phyloP scores from a whole-genome alignment of 768 basidiomycete genomes.

The Mycena haematopus region DNA sequence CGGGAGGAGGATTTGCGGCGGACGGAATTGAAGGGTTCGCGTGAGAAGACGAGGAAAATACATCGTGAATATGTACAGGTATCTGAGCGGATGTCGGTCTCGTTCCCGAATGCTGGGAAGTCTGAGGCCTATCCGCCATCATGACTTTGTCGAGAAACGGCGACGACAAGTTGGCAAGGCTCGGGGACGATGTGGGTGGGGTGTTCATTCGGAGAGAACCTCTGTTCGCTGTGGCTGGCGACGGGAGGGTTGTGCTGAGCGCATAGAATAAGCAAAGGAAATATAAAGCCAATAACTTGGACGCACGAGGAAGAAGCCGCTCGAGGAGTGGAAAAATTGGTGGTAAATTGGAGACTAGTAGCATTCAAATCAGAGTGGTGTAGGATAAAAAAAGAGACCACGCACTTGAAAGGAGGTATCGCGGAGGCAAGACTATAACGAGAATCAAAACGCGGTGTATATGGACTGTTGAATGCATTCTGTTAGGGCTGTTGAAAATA shows the following conservation, averaged over 20 bases:
- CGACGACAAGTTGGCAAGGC: slow-evolving; percentile 48
- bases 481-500: slow-evolving; percentile 2
- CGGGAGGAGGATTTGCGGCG: slow-evolving; percentile 6
- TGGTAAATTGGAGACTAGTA: slow-evolving; percentile 12
- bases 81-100: slow-evolving; percentile 21
- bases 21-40: slow-evolving; percentile 8
- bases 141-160: slow-evolving; percentile 52
- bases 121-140: slow-evolving; percentile 36
- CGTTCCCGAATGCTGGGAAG: slow-evolving; percentile 20
- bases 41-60: slow-evolving; percentile 32
- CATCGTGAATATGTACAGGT: slow-evolving; percentile 35
- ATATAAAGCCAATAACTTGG: neutral
- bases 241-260: slow-evolving; percentile 28
- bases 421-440: slow-evolving; percentile 33
- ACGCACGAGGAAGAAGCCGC: slow-evolving; percentile 26
- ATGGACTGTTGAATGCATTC: slow-evolving; percentile 18
- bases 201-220: slow-evolving; percentile 37
- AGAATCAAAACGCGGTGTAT: slow-evolving; percentile 31
- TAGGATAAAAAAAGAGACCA: slow-evolving; percentile 2
- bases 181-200: slow-evolving; percentile 37
- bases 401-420: slow-evolving; percentile 43
- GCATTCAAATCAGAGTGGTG: neutral
- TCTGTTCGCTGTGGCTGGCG: slow-evolving; percentile 33
- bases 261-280: neutral
- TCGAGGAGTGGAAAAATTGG: slow-evolving; percentile 16